phyloP scores from a whole-genome alignment of 116 monocot species.

The Trichopus zeylanicus region DNA sequence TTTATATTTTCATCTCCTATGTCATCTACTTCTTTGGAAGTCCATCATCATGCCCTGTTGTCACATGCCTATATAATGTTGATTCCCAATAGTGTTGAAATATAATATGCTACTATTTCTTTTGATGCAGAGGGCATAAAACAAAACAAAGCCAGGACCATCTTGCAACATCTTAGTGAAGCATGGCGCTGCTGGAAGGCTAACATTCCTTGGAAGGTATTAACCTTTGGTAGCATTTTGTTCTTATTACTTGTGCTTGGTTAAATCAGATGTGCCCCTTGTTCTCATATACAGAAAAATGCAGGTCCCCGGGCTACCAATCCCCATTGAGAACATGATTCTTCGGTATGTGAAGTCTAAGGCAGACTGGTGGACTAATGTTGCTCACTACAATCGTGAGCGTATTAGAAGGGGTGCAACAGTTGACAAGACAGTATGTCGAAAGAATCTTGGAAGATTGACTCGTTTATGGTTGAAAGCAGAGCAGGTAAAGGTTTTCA shows the following conservation, averaged over 20 bases:
- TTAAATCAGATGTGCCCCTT: not conserved
- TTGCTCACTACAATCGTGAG: constrained; percentile 20
- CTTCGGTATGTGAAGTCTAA: constrained; percentile 18
- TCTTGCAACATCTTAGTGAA: constrained; percentile 75
- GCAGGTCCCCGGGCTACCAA: constrained; percentile 69
- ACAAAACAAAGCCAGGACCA: constrained; percentile 75
- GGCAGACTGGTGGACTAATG: constrained; percentile 21
- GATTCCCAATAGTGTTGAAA: too few species aligned
- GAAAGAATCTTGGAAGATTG: constrained; percentile 69
- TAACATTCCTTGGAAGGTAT: constrained; percentile 75
- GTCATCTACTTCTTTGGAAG: too few species aligned
- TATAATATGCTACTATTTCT: not conserved
- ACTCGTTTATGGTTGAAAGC: constrained; percentile 35
- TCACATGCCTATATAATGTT: too few species aligned
- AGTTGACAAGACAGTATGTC: constrained; percentile 70
- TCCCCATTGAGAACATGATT: constrained; percentile 67
- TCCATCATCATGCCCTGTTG: too few species aligned
- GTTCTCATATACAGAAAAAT: constrained; percentile 8
- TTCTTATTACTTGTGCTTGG: not conserved
- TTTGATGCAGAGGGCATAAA: constrained; percentile 64
- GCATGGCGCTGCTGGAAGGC: constrained; percentile 89
- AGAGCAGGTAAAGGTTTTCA: constrained; percentile 35
- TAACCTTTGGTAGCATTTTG: not conserved
- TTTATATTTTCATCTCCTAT: not conserved
- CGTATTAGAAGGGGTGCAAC: constrained; percentile 78